These are phyloP conservation scores for Hortiboletus campestris DNA, from an alignment of 768 basidiomycete species.

Conservation along the genomic window DNA sequence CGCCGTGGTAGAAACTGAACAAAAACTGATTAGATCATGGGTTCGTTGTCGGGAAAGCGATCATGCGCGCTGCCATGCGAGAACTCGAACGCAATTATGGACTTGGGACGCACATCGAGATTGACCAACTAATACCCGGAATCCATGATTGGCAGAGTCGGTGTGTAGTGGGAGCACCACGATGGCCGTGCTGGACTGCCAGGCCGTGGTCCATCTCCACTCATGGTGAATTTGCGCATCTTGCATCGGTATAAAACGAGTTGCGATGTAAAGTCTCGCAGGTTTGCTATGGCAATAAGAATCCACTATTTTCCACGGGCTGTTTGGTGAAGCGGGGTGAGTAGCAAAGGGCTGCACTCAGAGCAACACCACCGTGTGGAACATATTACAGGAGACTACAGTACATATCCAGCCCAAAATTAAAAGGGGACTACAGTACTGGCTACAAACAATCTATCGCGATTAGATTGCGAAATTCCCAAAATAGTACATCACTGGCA, in stretches of 20 bases:
- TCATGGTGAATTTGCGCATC: too few relatives aligned
- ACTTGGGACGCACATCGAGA: background rate
- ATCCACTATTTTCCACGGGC: too few relatives aligned
- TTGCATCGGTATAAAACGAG: too few relatives aligned
- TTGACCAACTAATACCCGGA: background rate
- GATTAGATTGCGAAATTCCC: background rate
- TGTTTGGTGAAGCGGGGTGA: background rate
- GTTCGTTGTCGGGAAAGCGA: background rate
- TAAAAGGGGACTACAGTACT: constrained; percentile 5
- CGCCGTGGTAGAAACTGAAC: background rate
- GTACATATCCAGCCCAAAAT: background rate
- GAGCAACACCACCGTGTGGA: too few relatives aligned
- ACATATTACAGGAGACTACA: constrained; percentile 3
- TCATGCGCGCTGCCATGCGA: background rate
- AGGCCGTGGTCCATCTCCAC: too few relatives aligned
- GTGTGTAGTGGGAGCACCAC: background rate
- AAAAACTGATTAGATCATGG: too few relatives aligned
- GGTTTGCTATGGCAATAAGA: background rate
- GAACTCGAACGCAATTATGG: background rate
- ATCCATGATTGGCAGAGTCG: background rate
- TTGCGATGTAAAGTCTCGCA: too few relatives aligned
- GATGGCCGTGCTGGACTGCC: too few relatives aligned
- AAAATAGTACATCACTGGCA: background rate
- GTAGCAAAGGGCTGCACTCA: too few relatives aligned
- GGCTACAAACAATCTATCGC: constrained; percentile 13